Evolutionary conservation across 2,329 filamentous ascomycete species (phyloP), one percentile per base, ranked within the genome.

Genomic region (Aureobasidium sp.): DNA sequence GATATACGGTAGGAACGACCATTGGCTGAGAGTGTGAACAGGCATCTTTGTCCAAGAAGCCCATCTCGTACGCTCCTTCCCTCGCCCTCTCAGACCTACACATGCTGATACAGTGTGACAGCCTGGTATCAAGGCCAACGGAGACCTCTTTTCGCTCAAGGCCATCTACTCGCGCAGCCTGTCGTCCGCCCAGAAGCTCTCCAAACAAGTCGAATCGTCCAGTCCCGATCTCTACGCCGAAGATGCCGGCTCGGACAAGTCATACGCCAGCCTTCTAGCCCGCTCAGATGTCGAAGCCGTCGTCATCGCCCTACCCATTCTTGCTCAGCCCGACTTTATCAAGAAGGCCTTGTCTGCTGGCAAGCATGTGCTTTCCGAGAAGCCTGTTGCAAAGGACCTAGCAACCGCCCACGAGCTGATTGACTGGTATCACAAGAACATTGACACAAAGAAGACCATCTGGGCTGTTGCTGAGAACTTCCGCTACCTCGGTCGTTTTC

Each of bases 401-500:
- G 75, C 77, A 1, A 75, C 76, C 0, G 81, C 82, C 0, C 70
- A 74, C 29, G 73, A 77, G n/a, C 74, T 85, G 31, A 71, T 84
- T 27, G 63, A 75, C 7, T 82, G 77, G 72, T 81, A 79, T 64
- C 66, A 74, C 14, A 66, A 71, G 20, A 76, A 76, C 39, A 75
- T 78, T 62, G 69, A 70, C 7, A 70, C 66, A 56, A 75, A 74
- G 57, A 67, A 73, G 25, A 63, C 57, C 14, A 81, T 79, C 6
- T 84, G 85, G 74, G 78, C 78, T 15, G 80, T 92, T 3, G 89
- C 87, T 0, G 89, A 92, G 73, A 91, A 92, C 74, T 88, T 84
- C 70, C 82, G 89, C 56, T 91, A 85, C 75, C 72, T 83, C 61
- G 77, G 81, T 34, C 77, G 78, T 12, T 85, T 84, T 69, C 63